phyloP scores from a whole-genome alignment of 345 rosid genomes.

The Aurinia saxatilis region DNA sequence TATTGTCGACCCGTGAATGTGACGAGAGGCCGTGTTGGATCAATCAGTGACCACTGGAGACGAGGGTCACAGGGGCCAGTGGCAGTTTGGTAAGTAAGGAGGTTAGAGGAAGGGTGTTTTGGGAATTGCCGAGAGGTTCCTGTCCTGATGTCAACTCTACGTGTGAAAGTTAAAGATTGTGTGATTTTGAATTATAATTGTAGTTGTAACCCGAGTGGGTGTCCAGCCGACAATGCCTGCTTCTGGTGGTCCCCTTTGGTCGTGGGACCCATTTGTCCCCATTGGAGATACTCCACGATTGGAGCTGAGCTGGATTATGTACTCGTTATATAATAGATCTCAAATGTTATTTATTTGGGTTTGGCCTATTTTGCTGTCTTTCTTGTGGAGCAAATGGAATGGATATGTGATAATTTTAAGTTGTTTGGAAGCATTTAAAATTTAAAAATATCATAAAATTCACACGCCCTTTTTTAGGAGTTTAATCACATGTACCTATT shows the following conservation, averaged over 20 bases:
- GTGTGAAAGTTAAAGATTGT: slow-evolving; percentile 23
- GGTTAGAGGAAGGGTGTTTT: slow-evolving; percentile 1
- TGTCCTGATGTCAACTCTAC: slow-evolving; percentile 49
- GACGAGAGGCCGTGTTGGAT: slow-evolving; percentile 45
- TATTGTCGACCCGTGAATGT: slow-evolving; percentile 34
- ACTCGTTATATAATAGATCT: slow-evolving; percentile 1
- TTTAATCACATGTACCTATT: too few species aligned
- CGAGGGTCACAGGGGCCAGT: slow-evolving; percentile 6
- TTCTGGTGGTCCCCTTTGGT: slow-evolving; percentile 26
- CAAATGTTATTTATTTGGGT: background rate
- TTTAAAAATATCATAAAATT: too few species aligned
- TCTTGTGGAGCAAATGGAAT: slow-evolving; percentile 1
- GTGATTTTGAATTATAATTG: background rate
- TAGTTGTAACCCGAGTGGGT: slow-evolving; percentile 57
- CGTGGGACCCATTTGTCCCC: slow-evolving; percentile 28
- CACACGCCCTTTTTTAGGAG: too few species aligned
- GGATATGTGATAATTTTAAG: slow-evolving; percentile 7
- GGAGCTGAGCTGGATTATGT: slow-evolving; percentile 31
- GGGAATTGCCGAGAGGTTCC: slow-evolving; percentile 11
- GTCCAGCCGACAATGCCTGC: slow-evolving; percentile 61
- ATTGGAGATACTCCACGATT: slow-evolving; percentile 26
- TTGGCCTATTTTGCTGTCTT: slow-evolving; percentile 19
- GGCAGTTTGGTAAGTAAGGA: slow-evolving; percentile 25
- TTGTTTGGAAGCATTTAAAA: slow-evolving; percentile 14
- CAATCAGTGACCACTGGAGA: slow-evolving; percentile 30